Conservation (phyloP, 306 rosid genomes). For the Quercus engelmannii region DNA sequence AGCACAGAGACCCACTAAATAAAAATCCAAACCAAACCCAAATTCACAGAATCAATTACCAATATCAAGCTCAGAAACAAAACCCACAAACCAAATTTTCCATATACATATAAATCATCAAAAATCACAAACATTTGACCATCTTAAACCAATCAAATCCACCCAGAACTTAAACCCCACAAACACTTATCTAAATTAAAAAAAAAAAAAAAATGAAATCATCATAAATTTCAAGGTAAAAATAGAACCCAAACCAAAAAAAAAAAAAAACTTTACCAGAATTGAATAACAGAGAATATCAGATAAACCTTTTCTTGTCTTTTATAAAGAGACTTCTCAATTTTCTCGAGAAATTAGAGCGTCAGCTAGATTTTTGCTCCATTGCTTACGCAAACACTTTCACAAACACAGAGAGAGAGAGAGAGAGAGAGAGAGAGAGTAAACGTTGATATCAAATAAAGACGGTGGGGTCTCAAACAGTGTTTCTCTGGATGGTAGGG, state of each 20-base stretch:
- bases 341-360: conserved; percentile 21
- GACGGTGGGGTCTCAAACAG: neutral
- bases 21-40: conserved; percentile 16
- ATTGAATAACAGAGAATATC: conserved; percentile 18
- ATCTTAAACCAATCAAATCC: conserved; percentile 24
- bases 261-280: conserved; percentile 19
- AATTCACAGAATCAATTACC: conserved; percentile 6
- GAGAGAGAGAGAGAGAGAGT: conserved; percentile 8
- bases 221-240: neutral
- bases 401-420: neutral
- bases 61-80: neutral
- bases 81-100: conserved; percentile 12
- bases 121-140: neutral
- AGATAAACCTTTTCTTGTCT: conserved; percentile 20
- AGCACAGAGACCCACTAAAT: neutral
- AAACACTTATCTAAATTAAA: neutral
- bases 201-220: neutral
- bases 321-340: conserved; percentile 19
- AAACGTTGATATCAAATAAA: conserved; percentile 30
- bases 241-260: conserved; percentile 13
- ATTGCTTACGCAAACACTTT: conserved; percentile 24
- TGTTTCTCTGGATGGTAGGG: neutral
- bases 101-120: neutral
- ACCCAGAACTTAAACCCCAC: conserved; percentile 14
- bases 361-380: conserved; percentile 24